A percentile compares a stretch with the other conserved stretches of the same genome.
These are phyloP conservation scores for Conticribra weissflogii DNA, from an alignment of 108 stramenopile genomes.

Conservation along the genomic window DNA sequence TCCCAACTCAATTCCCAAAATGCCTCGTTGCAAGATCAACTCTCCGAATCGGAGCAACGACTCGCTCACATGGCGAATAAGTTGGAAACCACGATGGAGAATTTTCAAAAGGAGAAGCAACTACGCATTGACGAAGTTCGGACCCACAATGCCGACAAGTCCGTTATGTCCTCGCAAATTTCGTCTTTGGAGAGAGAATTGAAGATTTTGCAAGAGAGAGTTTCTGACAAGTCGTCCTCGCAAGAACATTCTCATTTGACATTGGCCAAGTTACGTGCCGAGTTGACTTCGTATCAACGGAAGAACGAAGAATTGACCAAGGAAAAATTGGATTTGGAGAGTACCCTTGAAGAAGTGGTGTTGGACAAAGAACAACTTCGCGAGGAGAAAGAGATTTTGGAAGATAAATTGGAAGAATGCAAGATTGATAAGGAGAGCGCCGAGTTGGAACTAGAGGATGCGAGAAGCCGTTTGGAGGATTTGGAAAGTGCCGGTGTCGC, in stretches of 20 bases:
- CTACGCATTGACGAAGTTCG: conserved; percentile 20
- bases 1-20: conserved; percentile 31
- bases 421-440: conserved; percentile 80
- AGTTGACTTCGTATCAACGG: conserved; percentile 61
- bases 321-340: conserved; percentile 73
- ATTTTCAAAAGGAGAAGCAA: conserved; percentile 12
- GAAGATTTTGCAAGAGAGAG: conserved; percentile 34
- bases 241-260: conserved; percentile 30
- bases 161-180: conserved; percentile 16
- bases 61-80: conserved; percentile 20
- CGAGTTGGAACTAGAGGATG: conserved; percentile 82
- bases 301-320: conserved; percentile 66
- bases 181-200: conserved; percentile 34
- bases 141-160: conserved; percentile 23
- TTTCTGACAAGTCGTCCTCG: conserved; percentile 23
- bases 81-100: conserved; percentile 14
- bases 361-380: conserved; percentile 81
- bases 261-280: conserved; percentile 71
- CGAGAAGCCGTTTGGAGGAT: conserved; percentile 68
- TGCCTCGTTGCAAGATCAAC: conserved; percentile 24
- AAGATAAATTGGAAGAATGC: conserved; percentile 75
- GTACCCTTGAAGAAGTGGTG: conserved; percentile 76
- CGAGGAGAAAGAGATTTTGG: conserved; percentile 80
- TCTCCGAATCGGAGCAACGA: conserved; percentile 34
- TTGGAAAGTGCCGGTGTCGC: conserved; percentile 23